A percentile compares a stretch with the other conserved stretches of the same genome.
phyloP scores from a whole-genome alignment of 73 alveolate genomes.

The Urostyla sp. region DNA sequence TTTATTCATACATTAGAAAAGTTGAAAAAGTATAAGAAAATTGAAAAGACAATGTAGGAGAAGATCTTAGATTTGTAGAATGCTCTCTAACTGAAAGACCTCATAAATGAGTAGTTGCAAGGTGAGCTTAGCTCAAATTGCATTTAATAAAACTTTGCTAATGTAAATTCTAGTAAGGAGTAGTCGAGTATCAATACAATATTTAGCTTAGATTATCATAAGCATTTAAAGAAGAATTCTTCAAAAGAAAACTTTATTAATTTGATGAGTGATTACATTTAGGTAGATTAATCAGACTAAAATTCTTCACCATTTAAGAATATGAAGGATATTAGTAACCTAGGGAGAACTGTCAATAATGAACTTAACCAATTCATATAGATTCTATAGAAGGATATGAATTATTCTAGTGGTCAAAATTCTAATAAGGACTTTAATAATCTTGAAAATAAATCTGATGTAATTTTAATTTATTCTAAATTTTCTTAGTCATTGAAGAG shows the following conservation, averaged over 20 bases:
- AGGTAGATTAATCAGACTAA: neutral
- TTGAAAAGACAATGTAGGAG: constrained; percentile 31
- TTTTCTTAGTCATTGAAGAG: neutral
- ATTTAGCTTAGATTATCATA: constrained; percentile 11
- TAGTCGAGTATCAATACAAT: constrained; percentile 25
- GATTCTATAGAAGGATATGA: constrained; percentile 7
- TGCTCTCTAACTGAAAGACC: constrained; percentile 21
- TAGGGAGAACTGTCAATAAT: no score
- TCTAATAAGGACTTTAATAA: neutral
- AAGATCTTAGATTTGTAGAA: constrained; percentile 2
- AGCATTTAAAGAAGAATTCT: constrained; percentile 12
- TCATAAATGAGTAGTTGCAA: neutral
- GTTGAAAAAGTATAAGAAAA: constrained; percentile 27
- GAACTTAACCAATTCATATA: no score
- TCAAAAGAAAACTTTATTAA: constrained; percentile 28
- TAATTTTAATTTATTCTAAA: neutral
- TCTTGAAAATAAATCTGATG: neutral
- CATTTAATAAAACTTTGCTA: neutral
- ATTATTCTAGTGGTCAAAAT: constrained; percentile 3
- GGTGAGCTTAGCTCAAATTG: neutral
- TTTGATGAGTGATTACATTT: neutral
- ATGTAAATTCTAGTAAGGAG: neutral
- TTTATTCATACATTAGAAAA: constrained; percentile 32
- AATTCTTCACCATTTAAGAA: no score
- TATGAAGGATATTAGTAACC: no score